phyloP scores from a whole-genome alignment of 257 asterid species.

The Cinchona pubescens region DNA sequence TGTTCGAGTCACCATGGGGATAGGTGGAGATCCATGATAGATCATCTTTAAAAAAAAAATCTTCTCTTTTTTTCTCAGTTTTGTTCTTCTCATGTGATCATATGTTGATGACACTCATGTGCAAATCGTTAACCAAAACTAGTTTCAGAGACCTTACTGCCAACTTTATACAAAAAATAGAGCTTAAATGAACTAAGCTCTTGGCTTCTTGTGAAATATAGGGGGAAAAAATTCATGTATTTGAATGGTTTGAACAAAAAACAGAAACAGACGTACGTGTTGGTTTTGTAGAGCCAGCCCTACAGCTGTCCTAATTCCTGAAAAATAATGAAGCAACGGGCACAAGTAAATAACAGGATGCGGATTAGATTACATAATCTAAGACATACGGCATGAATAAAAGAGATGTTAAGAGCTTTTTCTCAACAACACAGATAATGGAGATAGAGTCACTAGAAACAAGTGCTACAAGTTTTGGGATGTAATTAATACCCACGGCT shows the following conservation, averaged over 20 bases:
- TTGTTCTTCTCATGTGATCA: neutral
- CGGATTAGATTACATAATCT: conserved; percentile 14
- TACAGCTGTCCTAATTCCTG: conserved; percentile 88
- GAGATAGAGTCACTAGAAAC: neutral
- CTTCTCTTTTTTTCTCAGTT: too few species aligned
- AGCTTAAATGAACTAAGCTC: neutral
- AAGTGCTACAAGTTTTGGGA: conserved; percentile 25
- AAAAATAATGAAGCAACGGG: conserved; percentile 21
- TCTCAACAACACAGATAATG: neutral
- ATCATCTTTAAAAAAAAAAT: too few species aligned
- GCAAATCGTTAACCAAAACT: neutral
- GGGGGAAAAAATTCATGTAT: neutral
- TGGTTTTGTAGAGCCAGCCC: conserved; percentile 86
- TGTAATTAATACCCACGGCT: conserved; percentile 58
- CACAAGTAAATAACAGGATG: conserved; percentile 11
- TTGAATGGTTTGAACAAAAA: neutral
- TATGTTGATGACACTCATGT: neutral
- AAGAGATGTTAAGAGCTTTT: neutral
- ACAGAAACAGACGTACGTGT: conserved; percentile 41
- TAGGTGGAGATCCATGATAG: too few species aligned
- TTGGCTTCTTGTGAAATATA: neutral
- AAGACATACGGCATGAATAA: conserved; percentile 11
- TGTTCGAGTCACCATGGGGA: too few species aligned
- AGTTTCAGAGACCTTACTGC: neutral
- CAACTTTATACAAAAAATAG: neutral